Evolutionary conservation across 1,284 basidiomycete genomes (phyloP), one percentile per base, ranked within the genome.

Genomic region (Leccinum griseonigrum): DNA sequence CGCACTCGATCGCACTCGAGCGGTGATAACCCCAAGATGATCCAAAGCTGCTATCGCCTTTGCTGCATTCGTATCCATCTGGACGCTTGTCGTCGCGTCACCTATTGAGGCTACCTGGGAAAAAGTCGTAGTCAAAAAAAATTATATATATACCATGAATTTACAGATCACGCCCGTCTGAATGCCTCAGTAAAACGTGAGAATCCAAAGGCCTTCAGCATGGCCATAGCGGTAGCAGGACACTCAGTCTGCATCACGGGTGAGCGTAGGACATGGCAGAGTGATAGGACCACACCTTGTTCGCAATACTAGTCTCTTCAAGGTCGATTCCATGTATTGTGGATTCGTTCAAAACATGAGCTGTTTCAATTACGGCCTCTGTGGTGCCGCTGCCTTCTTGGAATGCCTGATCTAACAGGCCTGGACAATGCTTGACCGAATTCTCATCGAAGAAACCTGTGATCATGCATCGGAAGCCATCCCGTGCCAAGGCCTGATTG

Each of bases 21-120:
- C 90, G n/a, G 91, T 95, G 60, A 98, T 92, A n/a, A 90, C 81
- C 6, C 96, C 96, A 0, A 98, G 81, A 74, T 98, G 94, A 72
- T 99, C 97, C 22, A 26, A 26, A 26, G 22, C 22, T 26, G 22
- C 22, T 26, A 26, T 26, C 22, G 22, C 22, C 22, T 26, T 26
- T 26, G 22, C 22, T 26, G 22, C 22, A 26, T 26, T 26, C 22
- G 22, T 26, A 26, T 26, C 22, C 22, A 26, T 26, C 22, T 26
- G 22, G 22, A 26, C 22, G 22, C 22, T 26, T 26, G 22, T 26
- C 22, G 22, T 26, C 22, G 22, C 22, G 22, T 26, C 22, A 26
- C 22, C 22, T 26, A 26, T 26, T 26, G 22, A 26, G 22, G 22
- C 22, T 26, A 26, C 22, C 22, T 26, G 22, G 22, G 22, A 26